Evolutionary conservation across 768 basidiomycete species (phyloP), one percentile per base, ranked within the genome.

Genomic region (Chiua virens): DNA sequence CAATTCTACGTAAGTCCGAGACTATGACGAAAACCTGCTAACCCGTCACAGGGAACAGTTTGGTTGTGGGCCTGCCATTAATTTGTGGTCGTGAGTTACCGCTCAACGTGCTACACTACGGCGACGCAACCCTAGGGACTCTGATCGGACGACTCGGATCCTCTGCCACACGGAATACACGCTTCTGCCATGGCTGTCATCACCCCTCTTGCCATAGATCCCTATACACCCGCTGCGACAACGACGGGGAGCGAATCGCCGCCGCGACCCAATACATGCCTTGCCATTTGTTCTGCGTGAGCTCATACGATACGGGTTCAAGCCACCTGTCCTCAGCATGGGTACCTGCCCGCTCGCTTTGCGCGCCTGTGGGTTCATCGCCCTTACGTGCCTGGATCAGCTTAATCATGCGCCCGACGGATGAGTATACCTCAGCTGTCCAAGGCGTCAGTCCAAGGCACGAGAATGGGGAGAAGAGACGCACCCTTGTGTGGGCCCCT

Each of bases 351-450:
- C 9, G 6, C n/a, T 20, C 36, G 18, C 42, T 41, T 39, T 48
- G 17, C 27, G 4, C 2, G 11, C 17, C 7, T 3, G 25, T 17
- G 18, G n/a, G 3, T 8, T 44, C 46, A 20, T 45, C 50, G 9
- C 15, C 22, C 5, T 58, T 53, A 0, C 32, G 37, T 23, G 40
- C 50, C 28, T 67, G 59, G 53, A 62, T 56, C 15, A 43, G 9
- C 44, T 49, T 56, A 40, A 66, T 62, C 65, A 66, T 50, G 17
- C 28, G 42, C 11, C 62, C 53, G 15, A 66, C 53, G 1, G 57
- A 53, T 22, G 56, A 47, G 35, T 59, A 64, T 13, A 66, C 64
- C 43, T 65, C 64, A 1, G 41, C 64, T 65, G 49, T n/a, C 11
- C 11, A 13, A 11, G 10, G 18, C 17, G 30, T 30, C 30, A 30